phyloP scores from a whole-genome alignment of 345 rosid species.

The Xanthoceras sorbifolium region DNA sequence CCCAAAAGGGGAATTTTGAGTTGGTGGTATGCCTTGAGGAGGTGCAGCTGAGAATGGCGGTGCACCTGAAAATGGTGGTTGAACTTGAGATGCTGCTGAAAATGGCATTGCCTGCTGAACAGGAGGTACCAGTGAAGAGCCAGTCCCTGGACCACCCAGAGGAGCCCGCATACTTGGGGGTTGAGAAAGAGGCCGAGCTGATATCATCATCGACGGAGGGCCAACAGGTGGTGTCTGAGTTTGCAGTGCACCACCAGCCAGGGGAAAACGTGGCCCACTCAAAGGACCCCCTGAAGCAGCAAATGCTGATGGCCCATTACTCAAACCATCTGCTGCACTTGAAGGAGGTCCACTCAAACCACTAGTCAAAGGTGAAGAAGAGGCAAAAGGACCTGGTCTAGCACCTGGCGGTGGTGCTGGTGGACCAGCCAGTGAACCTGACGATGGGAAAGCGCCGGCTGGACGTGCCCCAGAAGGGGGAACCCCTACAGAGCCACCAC shows the following conservation, averaged over 20 bases:
- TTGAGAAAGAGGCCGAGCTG: constrained; percentile 46
- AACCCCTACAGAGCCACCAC: constrained; percentile 31
- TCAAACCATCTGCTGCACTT: constrained; percentile 21
- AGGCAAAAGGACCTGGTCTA: constrained; percentile 48
- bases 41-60: constrained; percentile 44
- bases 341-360: constrained; percentile 40
- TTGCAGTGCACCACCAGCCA: constrained; percentile 34
- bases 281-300: constrained; percentile 14
- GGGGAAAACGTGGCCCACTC: constrained; percentile 46
- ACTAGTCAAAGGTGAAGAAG: constrained; percentile 38
- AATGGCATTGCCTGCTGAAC: constrained; percentile 40
- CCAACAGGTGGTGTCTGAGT: constrained; percentile 42
- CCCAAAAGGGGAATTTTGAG: constrained; percentile 62
- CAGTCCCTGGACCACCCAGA: constrained; percentile 41
- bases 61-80: constrained; percentile 49
- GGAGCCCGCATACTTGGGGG: constrained; percentile 46
- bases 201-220: constrained; percentile 48
- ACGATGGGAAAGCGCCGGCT: constrained; percentile 33
- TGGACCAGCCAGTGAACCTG: constrained; percentile 37
- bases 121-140: constrained; percentile 44
- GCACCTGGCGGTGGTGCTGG: constrained; percentile 45
- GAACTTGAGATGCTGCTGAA: constrained; percentile 50
- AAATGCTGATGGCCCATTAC: constrained; percentile 45
- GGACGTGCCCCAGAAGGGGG: constrained; percentile 31
- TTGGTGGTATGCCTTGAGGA: constrained; percentile 42